phyloP scores from a whole-genome alignment of 352 stramenopile species.

The Phytophthora pinifolia region DNA sequence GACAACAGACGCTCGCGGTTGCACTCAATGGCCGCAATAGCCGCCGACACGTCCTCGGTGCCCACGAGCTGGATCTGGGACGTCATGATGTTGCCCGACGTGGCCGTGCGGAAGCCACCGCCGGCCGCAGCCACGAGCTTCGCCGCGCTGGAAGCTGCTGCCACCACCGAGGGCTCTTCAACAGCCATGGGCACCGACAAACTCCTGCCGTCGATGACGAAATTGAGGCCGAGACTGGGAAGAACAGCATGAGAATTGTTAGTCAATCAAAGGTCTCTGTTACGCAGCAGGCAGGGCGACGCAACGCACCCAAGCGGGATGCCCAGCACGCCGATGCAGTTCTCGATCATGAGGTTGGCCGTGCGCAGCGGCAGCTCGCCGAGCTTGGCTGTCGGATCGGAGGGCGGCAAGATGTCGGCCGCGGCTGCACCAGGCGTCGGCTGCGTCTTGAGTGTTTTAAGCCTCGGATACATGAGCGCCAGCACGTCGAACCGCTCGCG shows the following conservation, averaged over 20 bases:
- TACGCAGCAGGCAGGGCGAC: background rate
- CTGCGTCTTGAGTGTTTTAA: conserved; percentile 47
- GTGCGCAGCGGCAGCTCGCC: conserved; percentile 74
- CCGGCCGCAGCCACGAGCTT: conserved; percentile 78
- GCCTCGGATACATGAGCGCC: conserved; percentile 79
- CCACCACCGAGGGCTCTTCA: conserved; percentile 85
- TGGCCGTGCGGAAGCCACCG: conserved; percentile 73
- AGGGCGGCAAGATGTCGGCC: conserved; percentile 13
- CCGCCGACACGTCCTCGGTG: conserved; percentile 58
- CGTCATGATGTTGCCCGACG: conserved; percentile 86
- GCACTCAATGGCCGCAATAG: conserved; percentile 48
- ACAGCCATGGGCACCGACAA: conserved; percentile 85
- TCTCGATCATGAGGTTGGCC: conserved; percentile 90
- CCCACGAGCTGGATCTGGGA: conserved; percentile 85
- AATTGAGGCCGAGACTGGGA: conserved; percentile 76
- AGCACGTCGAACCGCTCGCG: conserved; percentile 82
- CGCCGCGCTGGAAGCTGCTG: conserved; percentile 77
- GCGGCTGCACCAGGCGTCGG: conserved; percentile 10
- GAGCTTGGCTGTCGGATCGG: conserved; percentile 46
- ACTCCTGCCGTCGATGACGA: conserved; percentile 79
- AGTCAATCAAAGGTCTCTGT: background rate
- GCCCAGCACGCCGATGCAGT: conserved; percentile 86
- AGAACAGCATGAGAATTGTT: conserved; percentile 4
- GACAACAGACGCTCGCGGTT: conserved; percentile 63
- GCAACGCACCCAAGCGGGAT: conserved; percentile 69